Conservation (phyloP, 2,329 filamentous ascomycete species). For the Exophiala spinifera region DNA sequence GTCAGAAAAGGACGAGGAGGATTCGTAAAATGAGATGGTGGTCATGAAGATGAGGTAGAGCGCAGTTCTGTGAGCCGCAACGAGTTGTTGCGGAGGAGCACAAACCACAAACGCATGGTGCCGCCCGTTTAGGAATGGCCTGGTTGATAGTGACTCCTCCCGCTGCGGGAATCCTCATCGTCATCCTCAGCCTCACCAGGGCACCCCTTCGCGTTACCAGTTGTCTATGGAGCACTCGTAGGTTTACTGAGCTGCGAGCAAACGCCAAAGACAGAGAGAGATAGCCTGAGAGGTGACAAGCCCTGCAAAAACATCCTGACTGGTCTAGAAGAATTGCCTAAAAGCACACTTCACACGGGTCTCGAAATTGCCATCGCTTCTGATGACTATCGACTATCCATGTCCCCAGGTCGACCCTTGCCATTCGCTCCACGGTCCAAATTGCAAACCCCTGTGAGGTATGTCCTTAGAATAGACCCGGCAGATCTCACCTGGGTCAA, state of each 20-base stretch:
- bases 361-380: not conserved
- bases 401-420: not conserved
- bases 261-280: too few species aligned
- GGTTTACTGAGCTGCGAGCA: too few species aligned
- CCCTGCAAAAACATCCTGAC: too few species aligned
- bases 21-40: slow-evolving; percentile 11
- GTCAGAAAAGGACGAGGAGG: slow-evolving; percentile 15
- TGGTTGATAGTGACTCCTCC: too few species aligned
- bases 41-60: not conserved
- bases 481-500: too few species aligned
- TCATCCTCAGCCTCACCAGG: too few species aligned
- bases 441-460: not conserved
- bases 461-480: too few species aligned
- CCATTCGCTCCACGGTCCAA: not conserved
- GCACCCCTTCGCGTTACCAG: too few species aligned
- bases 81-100: not conserved
- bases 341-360: not conserved
- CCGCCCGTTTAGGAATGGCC: not conserved
- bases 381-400: not conserved
- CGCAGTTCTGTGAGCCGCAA: not conserved
- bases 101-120: not conserved
- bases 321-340: too few species aligned
- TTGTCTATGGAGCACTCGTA: too few species aligned
- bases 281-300: too few species aligned
- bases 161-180: too few species aligned